A percentile compares a stretch with the other conserved stretches of the same genome.
Conservation (phyloP, 2,329 filamentous ascomycete species). For the Sodiomyces alkalinus region DNA sequence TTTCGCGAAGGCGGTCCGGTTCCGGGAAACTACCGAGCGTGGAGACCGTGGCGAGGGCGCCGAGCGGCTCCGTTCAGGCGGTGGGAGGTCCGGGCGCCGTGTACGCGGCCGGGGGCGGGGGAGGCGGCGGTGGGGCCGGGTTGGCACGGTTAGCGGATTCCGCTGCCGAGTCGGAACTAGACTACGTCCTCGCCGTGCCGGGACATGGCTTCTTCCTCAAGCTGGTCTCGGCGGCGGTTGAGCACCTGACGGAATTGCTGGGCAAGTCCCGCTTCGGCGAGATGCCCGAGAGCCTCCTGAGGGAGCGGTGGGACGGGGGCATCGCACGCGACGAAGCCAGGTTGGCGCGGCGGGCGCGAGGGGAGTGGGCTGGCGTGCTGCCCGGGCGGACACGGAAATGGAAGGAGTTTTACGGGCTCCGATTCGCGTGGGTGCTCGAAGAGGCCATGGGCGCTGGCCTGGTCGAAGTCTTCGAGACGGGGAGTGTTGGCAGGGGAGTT, state of each 20-base stretch:
- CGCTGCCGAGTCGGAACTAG: too few relatives aligned
- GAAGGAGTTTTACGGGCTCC: conserved; percentile 53
- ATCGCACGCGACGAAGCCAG: conserved; percentile 29
- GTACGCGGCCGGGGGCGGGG: conserved; percentile 44
- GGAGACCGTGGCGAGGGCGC: conserved; percentile 45
- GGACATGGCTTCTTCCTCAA: conserved; percentile 53
- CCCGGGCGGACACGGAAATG: conserved; percentile 52
- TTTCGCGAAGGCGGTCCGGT: too few relatives aligned
- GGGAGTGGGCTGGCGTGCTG: conserved; percentile 40
- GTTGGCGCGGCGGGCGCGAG: conserved; percentile 33
- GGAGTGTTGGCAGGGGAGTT: conserved; percentile 55
- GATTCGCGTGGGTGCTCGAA: conserved; percentile 56
- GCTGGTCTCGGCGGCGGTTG: conserved; percentile 43
- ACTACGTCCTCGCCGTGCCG: conserved; percentile 43
- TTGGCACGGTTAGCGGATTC: too few relatives aligned
- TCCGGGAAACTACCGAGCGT: conserved; percentile 45
- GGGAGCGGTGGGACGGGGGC: conserved; percentile 58
- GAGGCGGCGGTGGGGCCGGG: conserved; percentile 16
- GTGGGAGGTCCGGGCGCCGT: conserved; percentile 54
- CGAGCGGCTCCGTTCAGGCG: conserved; percentile 53
- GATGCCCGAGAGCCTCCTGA: conserved; percentile 43
- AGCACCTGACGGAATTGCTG: conserved; percentile 45
- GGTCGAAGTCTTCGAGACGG: conserved; percentile 61
- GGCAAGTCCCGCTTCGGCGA: conserved; percentile 45
- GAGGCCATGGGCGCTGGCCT: conserved; percentile 56